Percentiles rank a stretch among this genome's conserved stretches.
phyloP scores from a whole-genome alignment of 2,329 filamentous ascomycete species.

The Thyridium curvatum region DNA sequence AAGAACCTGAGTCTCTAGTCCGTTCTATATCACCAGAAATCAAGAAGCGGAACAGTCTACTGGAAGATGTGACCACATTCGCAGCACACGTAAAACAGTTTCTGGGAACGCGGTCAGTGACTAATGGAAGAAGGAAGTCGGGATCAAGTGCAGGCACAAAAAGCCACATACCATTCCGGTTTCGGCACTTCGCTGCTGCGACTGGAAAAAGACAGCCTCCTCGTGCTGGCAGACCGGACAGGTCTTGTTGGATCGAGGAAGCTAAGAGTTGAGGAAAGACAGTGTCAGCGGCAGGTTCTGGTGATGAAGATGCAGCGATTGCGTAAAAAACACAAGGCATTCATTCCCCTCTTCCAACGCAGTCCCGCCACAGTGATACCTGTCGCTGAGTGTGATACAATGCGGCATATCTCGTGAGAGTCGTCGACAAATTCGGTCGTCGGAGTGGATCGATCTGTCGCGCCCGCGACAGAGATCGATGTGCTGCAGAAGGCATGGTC shows the following conservation, averaged over 20 bases:
- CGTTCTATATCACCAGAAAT: background rate
- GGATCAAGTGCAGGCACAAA: background rate
- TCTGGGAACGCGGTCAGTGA: constrained; percentile 42
- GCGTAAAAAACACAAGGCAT: constrained; percentile 2
- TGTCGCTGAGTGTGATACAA: too few species aligned
- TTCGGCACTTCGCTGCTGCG: constrained; percentile 91
- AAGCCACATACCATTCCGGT: constrained; percentile 83
- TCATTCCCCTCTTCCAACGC: too few species aligned
- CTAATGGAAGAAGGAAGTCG: background rate
- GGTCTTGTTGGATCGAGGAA: constrained; percentile 79
- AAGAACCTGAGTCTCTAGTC: background rate
- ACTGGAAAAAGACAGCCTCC: constrained; percentile 98
- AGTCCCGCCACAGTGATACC: too few species aligned
- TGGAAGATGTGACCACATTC: constrained; percentile 84
- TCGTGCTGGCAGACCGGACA: constrained; percentile 81
- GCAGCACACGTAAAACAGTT: constrained; percentile 92
- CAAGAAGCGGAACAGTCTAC: constrained; percentile 22
- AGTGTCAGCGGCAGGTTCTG: constrained; percentile 29
- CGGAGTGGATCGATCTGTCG: too few species aligned
- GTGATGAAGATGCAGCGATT: constrained; percentile 14
- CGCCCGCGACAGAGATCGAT: too few species aligned
- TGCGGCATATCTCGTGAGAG: too few species aligned
- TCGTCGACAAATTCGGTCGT: too few species aligned
- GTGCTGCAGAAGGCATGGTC: background rate
- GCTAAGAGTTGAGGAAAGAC: constrained; percentile 51